These are phyloP conservation scores for Tothia fuscella DNA, from an alignment of 2,329 filamentous ascomycete genomes.

Conservation along the genomic window DNA sequence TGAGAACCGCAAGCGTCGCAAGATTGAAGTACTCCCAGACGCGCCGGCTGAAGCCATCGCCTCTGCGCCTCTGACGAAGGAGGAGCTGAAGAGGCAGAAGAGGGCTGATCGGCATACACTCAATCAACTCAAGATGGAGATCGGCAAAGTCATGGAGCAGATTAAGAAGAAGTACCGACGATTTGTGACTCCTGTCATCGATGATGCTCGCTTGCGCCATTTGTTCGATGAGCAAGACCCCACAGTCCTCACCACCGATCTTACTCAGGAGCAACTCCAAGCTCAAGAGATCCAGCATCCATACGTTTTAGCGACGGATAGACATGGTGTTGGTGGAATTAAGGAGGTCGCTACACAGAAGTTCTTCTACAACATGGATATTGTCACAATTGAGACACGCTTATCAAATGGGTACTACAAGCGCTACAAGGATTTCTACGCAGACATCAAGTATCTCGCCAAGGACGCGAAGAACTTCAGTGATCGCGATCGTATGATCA, in stretches of 20 bases:
- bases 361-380: conserved; percentile 91
- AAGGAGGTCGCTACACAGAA: conserved; percentile 64
- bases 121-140: conserved; percentile 74
- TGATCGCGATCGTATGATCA: conserved; percentile 72
- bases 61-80: conserved; percentile 50
- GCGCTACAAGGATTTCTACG: conserved; percentile 75
- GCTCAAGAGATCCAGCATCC: conserved; percentile 51
- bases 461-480: conserved; percentile 73
- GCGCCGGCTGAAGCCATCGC: conserved; percentile 28
- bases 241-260: conserved; percentile 46
- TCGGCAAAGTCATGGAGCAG: conserved; percentile 96
- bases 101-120: conserved; percentile 70
- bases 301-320: conserved; percentile 69
- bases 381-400: conserved; percentile 87
- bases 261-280: conserved; percentile 41
- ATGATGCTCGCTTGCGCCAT: conserved; percentile 63
- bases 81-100: conserved; percentile 68
- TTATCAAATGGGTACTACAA: conserved; percentile 95
- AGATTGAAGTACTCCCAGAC: conserved; percentile 54
- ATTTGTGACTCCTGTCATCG: conserved; percentile 71
- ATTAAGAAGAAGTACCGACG: conserved; percentile 83
- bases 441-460: conserved; percentile 72
- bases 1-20: conserved; percentile 72
- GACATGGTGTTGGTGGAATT: conserved; percentile 64
- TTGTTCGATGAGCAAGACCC: conserved; percentile 76